Evolutionary conservation across 306 rosid species (phyloP).

Genomic region (Medicago arabica): DNA sequence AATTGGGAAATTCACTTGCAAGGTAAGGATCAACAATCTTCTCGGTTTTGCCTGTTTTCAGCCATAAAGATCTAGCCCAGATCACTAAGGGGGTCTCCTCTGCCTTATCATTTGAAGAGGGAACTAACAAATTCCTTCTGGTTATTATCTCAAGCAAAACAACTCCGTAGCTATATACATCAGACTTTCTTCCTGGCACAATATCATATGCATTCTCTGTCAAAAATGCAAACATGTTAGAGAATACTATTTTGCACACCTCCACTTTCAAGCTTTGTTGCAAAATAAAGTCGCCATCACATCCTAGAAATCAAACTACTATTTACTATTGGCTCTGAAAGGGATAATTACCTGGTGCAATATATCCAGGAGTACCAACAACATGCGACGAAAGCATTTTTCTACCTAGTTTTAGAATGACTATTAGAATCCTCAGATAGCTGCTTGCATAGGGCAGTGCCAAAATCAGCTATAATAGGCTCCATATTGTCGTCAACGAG

Average conservation of each 20-base stretch:
- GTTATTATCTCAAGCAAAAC: constrained; percentile 75
- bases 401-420: constrained; percentile 54
- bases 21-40: constrained; percentile 60
- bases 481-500: constrained; percentile 79
- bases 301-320: neutral
- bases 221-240: constrained; percentile 9
- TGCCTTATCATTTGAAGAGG: constrained; percentile 38
- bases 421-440: constrained; percentile 9
- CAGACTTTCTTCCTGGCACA: constrained; percentile 54
- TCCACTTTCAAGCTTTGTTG: constrained; percentile 25
- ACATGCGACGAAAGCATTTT: constrained; percentile 47
- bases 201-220: constrained; percentile 68
- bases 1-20: constrained; percentile 43
- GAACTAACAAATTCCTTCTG: constrained; percentile 61
- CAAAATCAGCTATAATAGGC: constrained; percentile 76
- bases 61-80: constrained; percentile 63
- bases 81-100: constrained; percentile 49
- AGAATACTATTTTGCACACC: neutral
- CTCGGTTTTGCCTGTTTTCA: constrained; percentile 41
- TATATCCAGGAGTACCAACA: constrained; percentile 72
- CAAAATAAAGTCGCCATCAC: neutral
- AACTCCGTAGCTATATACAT: constrained; percentile 76
- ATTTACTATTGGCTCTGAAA: no score
- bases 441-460: constrained; percentile 66
- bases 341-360: constrained; percentile 73